These are phyloP conservation scores for Phyllostachys edulis DNA, from an alignment of 176 grass and related monocot genomes.

Conservation along the genomic window DNA sequence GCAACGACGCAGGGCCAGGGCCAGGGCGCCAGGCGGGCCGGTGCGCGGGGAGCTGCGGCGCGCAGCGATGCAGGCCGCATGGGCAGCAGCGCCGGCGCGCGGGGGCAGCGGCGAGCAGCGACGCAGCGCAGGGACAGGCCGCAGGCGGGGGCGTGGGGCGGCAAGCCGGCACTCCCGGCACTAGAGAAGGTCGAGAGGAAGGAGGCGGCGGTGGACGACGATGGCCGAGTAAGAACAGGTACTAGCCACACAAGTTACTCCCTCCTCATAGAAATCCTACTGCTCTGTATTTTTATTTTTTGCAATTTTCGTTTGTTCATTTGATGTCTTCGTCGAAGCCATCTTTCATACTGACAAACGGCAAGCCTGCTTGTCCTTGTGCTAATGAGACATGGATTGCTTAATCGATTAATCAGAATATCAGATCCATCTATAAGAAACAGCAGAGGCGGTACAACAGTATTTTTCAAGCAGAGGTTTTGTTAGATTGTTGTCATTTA, in stretches of 20 bases:
- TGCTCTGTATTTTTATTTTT: not conserved
- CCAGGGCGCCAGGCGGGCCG: no score
- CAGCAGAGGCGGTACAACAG: not conserved
- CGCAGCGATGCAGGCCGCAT: no score
- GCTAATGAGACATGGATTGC: not conserved
- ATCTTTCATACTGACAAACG: not conserved
- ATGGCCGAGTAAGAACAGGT: constrained; percentile 85
- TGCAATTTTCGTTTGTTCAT: not conserved
- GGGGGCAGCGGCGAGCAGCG: no score
- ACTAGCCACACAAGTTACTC: not conserved
- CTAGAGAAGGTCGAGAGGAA: constrained; percentile 57
- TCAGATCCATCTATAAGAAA: not conserved
- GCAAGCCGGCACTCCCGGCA: no score
- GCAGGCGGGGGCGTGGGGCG: no score
- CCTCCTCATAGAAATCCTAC: not conserved
- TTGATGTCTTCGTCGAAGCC: not conserved
- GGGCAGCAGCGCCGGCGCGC: no score
- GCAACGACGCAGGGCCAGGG: no score
- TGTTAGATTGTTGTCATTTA: not conserved
- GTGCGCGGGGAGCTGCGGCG: no score
- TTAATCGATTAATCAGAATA: no score
- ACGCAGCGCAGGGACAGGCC: no score
- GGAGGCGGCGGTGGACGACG: constrained; percentile 54
- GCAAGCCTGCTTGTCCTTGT: not conserved
- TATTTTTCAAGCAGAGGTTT: not conserved